A percentile compares a stretch with the other conserved stretches of the same genome.
Conservation (phyloP, 1,139 yeast species). For the Tardiomyces blankii region DNA sequence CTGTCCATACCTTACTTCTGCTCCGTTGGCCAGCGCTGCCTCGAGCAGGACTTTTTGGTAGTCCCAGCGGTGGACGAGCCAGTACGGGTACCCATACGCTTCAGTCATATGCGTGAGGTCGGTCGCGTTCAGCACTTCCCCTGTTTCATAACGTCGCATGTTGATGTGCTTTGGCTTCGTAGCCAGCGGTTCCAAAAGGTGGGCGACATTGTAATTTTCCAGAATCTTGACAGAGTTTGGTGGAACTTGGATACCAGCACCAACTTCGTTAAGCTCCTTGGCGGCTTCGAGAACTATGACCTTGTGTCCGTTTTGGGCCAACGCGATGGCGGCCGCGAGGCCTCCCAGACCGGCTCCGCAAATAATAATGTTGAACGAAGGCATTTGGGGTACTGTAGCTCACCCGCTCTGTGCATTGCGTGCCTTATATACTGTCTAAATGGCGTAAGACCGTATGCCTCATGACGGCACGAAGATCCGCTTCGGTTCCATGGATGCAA, state of each 20-base stretch:
- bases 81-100: conserved; percentile 11
- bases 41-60: background rate
- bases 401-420: background rate
- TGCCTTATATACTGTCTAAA: too few species aligned
- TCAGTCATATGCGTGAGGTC: conserved; percentile 7
- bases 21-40: background rate
- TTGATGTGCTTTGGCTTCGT: conserved; percentile 19
- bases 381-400: background rate
- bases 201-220: conserved; percentile 20
- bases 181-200: conserved; percentile 15
- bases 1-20: background rate
- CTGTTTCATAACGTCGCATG: conserved; percentile 8
- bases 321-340: conserved; percentile 27
- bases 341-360: conserved; percentile 35
- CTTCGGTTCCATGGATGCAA: too few species aligned
- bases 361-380: conserved; percentile 17
- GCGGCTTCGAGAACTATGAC: conserved; percentile 30
- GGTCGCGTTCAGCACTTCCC: conserved; percentile 6
- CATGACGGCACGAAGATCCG: too few species aligned
- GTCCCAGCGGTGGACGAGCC: conserved; percentile 1
- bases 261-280: conserved; percentile 28
- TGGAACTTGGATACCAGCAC: conserved; percentile 33
- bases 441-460: too few species aligned
- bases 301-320: conserved; percentile 26
- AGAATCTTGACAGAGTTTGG: conserved; percentile 25